Evolutionary conservation across 2,329 filamentous ascomycete species (phyloP).

Genomic region (Xylariomycetidae sp.): DNA sequence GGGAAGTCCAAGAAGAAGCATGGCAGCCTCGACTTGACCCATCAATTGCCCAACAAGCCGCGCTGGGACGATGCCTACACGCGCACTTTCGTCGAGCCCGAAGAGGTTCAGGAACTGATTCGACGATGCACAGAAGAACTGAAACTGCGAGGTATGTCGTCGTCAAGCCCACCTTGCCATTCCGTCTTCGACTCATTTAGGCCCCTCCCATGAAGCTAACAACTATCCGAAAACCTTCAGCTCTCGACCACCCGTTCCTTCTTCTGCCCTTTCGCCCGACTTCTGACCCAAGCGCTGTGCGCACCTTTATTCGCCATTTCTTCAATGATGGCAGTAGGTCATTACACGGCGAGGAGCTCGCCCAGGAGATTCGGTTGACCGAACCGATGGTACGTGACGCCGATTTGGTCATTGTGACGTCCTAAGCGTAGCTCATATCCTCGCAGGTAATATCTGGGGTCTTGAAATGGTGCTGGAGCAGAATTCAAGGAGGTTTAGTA

Average conservation of each 20-base stretch:
- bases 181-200: background rate
- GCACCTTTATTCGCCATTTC: conserved; percentile 88
- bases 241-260: conserved; percentile 84
- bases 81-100: conserved; percentile 73
- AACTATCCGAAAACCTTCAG: conserved; percentile 36
- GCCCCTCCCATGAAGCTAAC: conserved; percentile 5
- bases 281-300: conserved; percentile 84
- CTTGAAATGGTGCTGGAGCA: conserved; percentile 97
- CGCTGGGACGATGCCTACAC: conserved; percentile 85
- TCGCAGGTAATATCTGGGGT: conserved; percentile 82
- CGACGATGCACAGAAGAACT: conserved; percentile 82
- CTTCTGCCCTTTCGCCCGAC: conserved; percentile 91
- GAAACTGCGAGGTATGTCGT: conserved; percentile 77
- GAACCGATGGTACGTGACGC: conserved; percentile 76
- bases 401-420: conserved; percentile 6
- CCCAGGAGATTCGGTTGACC: conserved; percentile 83
- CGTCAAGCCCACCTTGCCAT: background rate
- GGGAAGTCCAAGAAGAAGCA: conserved; percentile 59
- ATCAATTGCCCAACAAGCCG: conserved; percentile 59
- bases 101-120: conserved; percentile 86
- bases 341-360: conserved; percentile 64
- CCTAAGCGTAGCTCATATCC: conserved; percentile 3
- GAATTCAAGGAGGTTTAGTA: conserved; percentile 83
- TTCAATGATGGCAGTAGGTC: conserved; percentile 65
- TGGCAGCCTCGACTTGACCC: conserved; percentile 41